Evolutionary conservation across 768 basidiomycete genomes (phyloP).

Genomic region (Lactarius deliciosus): DNA sequence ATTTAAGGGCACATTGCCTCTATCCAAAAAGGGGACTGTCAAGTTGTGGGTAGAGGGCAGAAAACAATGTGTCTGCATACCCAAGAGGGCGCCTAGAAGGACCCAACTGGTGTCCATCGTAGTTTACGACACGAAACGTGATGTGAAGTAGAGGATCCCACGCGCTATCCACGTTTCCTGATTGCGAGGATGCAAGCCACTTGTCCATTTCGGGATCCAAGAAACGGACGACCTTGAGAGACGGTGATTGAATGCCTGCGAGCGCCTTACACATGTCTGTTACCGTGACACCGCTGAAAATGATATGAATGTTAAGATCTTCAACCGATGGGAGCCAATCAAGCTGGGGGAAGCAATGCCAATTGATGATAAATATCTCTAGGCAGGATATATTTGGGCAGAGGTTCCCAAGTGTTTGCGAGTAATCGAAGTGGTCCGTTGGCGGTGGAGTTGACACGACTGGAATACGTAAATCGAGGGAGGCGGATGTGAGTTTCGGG

Average conservation of each 20-base stretch:
- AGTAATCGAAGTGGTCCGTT: neutral
- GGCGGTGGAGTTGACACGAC: neutral
- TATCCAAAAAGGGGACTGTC: neutral
- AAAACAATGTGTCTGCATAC: neutral
- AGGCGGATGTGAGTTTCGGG: constrained; percentile 13
- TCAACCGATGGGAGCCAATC: constrained; percentile 10
- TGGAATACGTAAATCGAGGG: constrained; percentile 15
- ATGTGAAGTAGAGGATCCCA: constrained; percentile 12
- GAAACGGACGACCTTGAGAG: constrained; percentile 17
- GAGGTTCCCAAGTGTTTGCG: neutral
- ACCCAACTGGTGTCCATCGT: constrained; percentile 11
- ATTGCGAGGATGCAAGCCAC: constrained; percentile 12
- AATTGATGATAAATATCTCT: constrained; percentile 15
- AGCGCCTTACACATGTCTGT: constrained; percentile 14
- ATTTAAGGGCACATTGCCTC: neutral
- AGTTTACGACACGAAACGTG: constrained; percentile 17
- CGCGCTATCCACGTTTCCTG: constrained; percentile 15
- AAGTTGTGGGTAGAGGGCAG: neutral
- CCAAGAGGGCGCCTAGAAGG: neutral
- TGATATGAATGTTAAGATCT: constrained; percentile 5
- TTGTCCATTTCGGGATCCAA: constrained; percentile 5
- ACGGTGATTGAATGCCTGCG: constrained; percentile 3
- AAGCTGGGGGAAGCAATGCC: constrained; percentile 7
- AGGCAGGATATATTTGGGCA: constrained; percentile 20
- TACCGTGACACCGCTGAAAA: neutral